Evolutionary conservation across 371 early-diverging fungal genomes (phyloP).

Genomic region (Lichtheimia hyalospora): DNA sequence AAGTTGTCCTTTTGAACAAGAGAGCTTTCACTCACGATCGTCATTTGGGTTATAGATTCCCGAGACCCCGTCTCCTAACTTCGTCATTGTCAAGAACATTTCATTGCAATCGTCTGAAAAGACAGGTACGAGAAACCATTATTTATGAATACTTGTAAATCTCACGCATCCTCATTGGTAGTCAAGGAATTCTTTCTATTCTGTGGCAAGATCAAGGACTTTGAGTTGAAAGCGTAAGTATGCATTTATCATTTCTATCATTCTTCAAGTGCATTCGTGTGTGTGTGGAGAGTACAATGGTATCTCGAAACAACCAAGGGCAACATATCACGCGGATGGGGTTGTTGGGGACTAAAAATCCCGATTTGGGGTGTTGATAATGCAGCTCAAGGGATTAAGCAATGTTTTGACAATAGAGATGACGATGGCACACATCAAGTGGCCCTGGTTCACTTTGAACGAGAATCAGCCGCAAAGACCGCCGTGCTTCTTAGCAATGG

Average conservation of each 20-base stretch:
- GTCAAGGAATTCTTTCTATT: constrained; percentile 72
- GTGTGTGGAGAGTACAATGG: too few species aligned
- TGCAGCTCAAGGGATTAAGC: too few species aligned
- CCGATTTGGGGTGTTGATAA: background rate
- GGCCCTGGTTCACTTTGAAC: constrained; percentile 62
- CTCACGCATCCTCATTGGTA: constrained; percentile 9
- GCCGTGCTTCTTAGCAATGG: constrained; percentile 66
- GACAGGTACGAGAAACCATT: constrained; percentile 33
- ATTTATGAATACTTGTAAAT: background rate
- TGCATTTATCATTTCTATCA: background rate
- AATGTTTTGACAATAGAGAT: constrained; percentile 32
- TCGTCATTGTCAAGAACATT: constrained; percentile 60
- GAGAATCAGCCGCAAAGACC: constrained; percentile 72
- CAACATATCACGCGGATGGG: too few species aligned
- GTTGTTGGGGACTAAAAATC: background rate
- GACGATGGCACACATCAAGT: constrained; percentile 52
- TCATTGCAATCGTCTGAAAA: constrained; percentile 51
- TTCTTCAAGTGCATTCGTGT: too few species aligned
- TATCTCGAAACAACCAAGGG: too few species aligned
- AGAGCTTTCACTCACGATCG: too few species aligned
- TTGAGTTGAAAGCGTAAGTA: constrained; percentile 63
- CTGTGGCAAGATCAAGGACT: constrained; percentile 69
- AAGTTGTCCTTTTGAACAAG: too few species aligned
- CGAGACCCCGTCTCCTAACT: constrained; percentile 51
- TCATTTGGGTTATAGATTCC: constrained; percentile 37